Percentiles rank a stretch among this genome's conserved stretches.
Evolutionary conservation across 1,139 yeast genomes (phyloP).

Genomic region (Yamadazyma blattariae): DNA sequence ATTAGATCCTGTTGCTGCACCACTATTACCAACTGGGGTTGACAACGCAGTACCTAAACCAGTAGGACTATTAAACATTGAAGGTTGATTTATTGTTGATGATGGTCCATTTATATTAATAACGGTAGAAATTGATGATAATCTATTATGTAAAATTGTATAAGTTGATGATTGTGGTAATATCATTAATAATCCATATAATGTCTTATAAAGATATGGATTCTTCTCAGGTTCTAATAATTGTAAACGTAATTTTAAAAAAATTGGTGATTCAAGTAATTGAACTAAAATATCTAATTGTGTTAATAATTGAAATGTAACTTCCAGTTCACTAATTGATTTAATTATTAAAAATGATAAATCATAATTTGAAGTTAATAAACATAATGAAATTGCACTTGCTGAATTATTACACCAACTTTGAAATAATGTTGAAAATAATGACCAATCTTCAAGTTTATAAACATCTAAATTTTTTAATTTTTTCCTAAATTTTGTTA

Average conservation of each 20-base stretch:
- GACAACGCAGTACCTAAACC: conserved; percentile 3
- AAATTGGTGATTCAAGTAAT: conserved; percentile 77
- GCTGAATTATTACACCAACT: conserved; percentile 95
- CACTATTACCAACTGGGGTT: conserved; percentile 10
- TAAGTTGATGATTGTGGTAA: conserved; percentile 96
- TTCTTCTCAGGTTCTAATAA: conserved; percentile 81
- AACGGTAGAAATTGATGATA: conserved; percentile 45
- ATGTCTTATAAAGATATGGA: conserved; percentile 80
- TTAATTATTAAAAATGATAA: conserved; percentile 80
- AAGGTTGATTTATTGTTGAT: conserved; percentile 10
- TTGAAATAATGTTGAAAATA: conserved; percentile 76
- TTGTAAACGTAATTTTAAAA: conserved; percentile 82
- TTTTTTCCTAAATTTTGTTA: conserved; percentile 65
- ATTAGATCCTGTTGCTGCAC: conserved; percentile 21
- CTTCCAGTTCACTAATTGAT: conserved; percentile 71
- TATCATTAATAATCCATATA: conserved; percentile 91
- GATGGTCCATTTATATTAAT: conserved; percentile 13
- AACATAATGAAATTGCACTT: conserved; percentile 81
- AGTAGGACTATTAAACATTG: too few species aligned
- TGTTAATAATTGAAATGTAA: conserved; percentile 65
- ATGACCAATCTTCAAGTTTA: conserved; percentile 59
- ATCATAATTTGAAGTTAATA: conserved; percentile 86
- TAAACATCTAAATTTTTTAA: conserved; percentile 49
- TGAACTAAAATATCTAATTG: conserved; percentile 83
- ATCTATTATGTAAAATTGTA: conserved; percentile 71